Percentiles rank a stretch among this genome's conserved stretches.
Conservation (phyloP, 768 basidiomycete genomes). For the Steccherinum ochraceum region DNA sequence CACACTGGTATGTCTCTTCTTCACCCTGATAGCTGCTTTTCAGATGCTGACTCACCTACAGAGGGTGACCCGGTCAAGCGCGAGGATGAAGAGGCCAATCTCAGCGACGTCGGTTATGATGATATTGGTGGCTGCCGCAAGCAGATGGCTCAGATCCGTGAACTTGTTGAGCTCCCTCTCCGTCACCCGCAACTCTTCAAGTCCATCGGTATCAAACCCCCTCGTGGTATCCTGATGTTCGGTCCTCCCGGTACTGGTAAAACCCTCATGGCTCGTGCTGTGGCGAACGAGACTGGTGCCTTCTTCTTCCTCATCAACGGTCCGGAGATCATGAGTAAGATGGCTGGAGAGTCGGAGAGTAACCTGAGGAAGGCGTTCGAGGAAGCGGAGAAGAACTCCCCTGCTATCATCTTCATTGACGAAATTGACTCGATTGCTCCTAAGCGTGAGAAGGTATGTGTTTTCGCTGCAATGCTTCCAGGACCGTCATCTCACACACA, state of each 20-base stretch:
- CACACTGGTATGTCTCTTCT: slow-evolving; percentile 59
- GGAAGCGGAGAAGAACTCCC: slow-evolving; percentile 99
- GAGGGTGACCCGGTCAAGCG: slow-evolving; percentile 99
- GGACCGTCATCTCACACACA: slow-evolving; percentile 3
- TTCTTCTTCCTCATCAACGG: slow-evolving; percentile 99
- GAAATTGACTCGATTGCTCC: slow-evolving; percentile 99
- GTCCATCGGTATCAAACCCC: slow-evolving; percentile 99
- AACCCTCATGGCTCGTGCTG: slow-evolving; percentile 98
- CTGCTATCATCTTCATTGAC: slow-evolving; percentile 99
- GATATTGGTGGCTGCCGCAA: slow-evolving; percentile 99
- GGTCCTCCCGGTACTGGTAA: slow-evolving; percentile 99
- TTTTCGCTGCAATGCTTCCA: not conserved
- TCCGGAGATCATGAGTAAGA: slow-evolving; percentile 99
- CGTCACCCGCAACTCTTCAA: slow-evolving; percentile 99
- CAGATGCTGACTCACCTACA: slow-evolving; percentile 25
- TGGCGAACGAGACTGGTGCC: slow-evolving; percentile 98
- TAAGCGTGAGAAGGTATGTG: slow-evolving; percentile 92
- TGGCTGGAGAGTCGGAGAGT: slow-evolving; percentile 98
- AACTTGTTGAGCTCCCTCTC: slow-evolving; percentile 95
- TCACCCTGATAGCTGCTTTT: not conserved
- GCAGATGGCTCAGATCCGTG: slow-evolving; percentile 99
- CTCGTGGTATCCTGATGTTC: slow-evolving; percentile 97
- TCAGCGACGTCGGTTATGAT: slow-evolving; percentile 96
- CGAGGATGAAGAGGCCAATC: slow-evolving; percentile 96
- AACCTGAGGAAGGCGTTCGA: slow-evolving; percentile 98